Conservation (phyloP, 2,329 filamentous ascomycete genomes). For the Aspergillus cejpii region DNA sequence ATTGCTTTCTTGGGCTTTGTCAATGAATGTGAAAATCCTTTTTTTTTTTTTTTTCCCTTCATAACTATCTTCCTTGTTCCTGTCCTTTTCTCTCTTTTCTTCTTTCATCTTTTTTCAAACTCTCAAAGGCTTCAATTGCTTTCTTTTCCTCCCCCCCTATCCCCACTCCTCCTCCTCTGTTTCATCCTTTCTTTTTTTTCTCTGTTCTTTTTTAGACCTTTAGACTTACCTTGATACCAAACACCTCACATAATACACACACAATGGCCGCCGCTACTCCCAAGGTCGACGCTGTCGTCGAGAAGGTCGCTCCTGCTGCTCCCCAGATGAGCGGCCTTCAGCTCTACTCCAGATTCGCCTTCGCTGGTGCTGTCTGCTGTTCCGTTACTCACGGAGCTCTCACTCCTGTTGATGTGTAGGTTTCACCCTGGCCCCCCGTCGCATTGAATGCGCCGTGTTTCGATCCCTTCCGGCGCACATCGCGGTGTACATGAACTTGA, state of each 20-base stretch:
- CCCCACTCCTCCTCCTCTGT: constrained; percentile 3
- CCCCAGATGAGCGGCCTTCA: constrained; percentile 54
- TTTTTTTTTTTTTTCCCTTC: constrained; percentile 20
- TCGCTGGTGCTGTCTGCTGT: constrained; percentile 96
- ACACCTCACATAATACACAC: constrained; percentile 18
- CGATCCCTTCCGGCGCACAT: constrained; percentile 12
- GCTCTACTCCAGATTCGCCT: constrained; percentile 93
- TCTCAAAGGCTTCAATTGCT: constrained; percentile 18
- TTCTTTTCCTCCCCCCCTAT: constrained; percentile 2
- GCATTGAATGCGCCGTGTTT: constrained; percentile 10
- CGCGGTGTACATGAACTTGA: constrained; percentile 3
- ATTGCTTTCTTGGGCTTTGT: not conserved
- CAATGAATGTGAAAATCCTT: constrained; percentile 3
- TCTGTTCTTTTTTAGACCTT: constrained; percentile 11
- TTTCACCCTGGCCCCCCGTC: constrained; percentile 30
- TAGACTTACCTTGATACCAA: constrained; percentile 14
- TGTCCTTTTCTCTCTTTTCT: constrained; percentile 16
- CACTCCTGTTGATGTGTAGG: constrained; percentile 99
- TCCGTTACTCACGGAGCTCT: constrained; percentile 94
- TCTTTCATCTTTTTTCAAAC: constrained; percentile 14
- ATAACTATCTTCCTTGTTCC: constrained; percentile 16
- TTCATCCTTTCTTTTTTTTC: constrained; percentile 8
- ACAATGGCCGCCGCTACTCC: constrained; percentile 40
- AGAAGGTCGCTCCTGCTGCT: constrained; percentile 12
- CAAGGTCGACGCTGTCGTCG: constrained; percentile 42